Conservation (phyloP, 352 stramenopile species). For the Peronosclerospora sorghi region DNA sequence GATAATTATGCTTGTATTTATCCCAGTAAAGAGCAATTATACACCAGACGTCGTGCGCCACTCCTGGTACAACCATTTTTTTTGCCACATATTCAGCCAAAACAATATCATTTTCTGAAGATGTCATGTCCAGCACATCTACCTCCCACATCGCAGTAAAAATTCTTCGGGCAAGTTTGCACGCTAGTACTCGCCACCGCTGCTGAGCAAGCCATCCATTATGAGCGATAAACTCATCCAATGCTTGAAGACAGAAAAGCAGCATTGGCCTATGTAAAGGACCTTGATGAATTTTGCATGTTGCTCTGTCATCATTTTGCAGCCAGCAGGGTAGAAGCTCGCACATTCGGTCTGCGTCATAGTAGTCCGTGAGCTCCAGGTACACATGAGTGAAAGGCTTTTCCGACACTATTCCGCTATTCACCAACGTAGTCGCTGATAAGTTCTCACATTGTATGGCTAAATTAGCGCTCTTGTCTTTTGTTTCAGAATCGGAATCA, state of each 20-base stretch:
- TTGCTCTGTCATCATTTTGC: conserved; percentile 11
- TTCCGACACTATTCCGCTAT: conserved; percentile 13
- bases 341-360: conserved; percentile 48
- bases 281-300: conserved; percentile 34
- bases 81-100: conserved; percentile 26
- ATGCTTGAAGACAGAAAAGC: conserved; percentile 57
- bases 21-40: conserved; percentile 50
- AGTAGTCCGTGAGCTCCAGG: conserved; percentile 61
- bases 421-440: conserved; percentile 26
- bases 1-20: conserved; percentile 45
- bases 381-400: conserved; percentile 3
- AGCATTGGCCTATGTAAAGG: conserved; percentile 40
- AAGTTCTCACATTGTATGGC: conserved; percentile 4
- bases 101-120: conserved; percentile 22
- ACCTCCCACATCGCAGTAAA: conserved; percentile 47
- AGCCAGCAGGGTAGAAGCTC: conserved; percentile 59
- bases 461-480: conserved; percentile 2
- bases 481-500: conserved; percentile 10
- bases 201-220: conserved; percentile 20
- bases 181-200: conserved; percentile 33
- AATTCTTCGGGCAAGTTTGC: conserved; percentile 40
- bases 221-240: conserved; percentile 61
- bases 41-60: conserved; percentile 45
- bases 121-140: conserved; percentile 16
- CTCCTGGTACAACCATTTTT: conserved; percentile 27